These are phyloP conservation scores for Phytophthora ramorum DNA, from an alignment of 352 stramenopile species.

Conservation along the genomic window DNA sequence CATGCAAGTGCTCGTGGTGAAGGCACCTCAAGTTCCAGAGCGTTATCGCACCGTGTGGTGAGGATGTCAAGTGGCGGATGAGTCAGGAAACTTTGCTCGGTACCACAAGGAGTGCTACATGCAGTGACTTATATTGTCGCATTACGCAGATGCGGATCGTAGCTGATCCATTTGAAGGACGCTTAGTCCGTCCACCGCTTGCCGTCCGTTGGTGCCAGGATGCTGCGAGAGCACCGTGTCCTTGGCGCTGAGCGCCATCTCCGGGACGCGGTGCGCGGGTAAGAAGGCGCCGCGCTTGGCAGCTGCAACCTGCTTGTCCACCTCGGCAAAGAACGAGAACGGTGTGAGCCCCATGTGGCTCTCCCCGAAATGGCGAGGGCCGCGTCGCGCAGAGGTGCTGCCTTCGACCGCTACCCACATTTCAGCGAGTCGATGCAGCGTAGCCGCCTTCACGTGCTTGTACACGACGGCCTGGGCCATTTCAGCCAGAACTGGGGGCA, in stretches of 20 bases:
- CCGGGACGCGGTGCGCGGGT: slow-evolving; percentile 40
- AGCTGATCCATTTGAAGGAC: slow-evolving; percentile 22
- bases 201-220: background rate
- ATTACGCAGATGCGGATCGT: slow-evolving; percentile 28
- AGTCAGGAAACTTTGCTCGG: too few species aligned
- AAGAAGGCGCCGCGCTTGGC: slow-evolving; percentile 63
- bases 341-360: slow-evolving; percentile 59
- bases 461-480: slow-evolving; percentile 54
- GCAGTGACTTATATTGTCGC: background rate
- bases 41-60: too few species aligned
- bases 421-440: slow-evolving; percentile 62
- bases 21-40: background rate
- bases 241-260: slow-evolving; percentile 66
- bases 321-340: slow-evolving; percentile 67
- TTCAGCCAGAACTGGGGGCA: slow-evolving; percentile 42
- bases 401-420: slow-evolving; percentile 27
- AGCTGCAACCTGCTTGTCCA: slow-evolving; percentile 51
- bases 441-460: slow-evolving; percentile 60
- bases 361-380: slow-evolving; percentile 15
- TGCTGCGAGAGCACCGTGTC: slow-evolving; percentile 41
- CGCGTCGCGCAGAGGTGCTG: background rate
- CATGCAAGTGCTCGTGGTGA: background rate
- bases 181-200: background rate
- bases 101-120: background rate
- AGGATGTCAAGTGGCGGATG: too few species aligned